Conservation (phyloP, 768 basidiomycete genomes). For the Phanerodontia chrysosporium region DNA sequence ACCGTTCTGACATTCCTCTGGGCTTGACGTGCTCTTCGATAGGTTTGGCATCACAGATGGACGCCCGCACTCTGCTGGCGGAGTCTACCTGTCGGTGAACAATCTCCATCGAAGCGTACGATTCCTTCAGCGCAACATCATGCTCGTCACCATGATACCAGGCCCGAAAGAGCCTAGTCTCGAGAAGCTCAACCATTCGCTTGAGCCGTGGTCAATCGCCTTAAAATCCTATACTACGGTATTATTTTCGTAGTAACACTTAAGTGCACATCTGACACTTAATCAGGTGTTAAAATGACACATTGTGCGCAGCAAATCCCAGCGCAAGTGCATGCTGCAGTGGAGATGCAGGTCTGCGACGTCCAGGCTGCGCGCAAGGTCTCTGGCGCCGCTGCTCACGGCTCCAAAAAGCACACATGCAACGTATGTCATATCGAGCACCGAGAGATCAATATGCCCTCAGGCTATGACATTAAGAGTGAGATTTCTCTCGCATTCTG, state of each 20-base stretch:
- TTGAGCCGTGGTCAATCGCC: slow-evolving; percentile 11
- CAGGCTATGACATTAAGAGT: neutral
- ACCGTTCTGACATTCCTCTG: no score
- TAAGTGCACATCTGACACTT: neutral
- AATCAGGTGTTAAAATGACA: neutral
- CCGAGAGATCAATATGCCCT: neutral
- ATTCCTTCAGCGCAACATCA: slow-evolving; percentile 10
- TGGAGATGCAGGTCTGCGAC: slow-evolving; percentile 15
- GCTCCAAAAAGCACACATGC: slow-evolving; percentile 1
- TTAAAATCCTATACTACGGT: slow-evolving; percentile 15
- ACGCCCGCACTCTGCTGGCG: no score
- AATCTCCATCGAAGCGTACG: no score
- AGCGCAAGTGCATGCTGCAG: slow-evolving; percentile 1
- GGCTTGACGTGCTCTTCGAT: no score
- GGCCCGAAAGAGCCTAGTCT: slow-evolving; percentile 21
- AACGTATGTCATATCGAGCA: neutral
- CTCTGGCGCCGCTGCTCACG: slow-evolving; percentile 16
- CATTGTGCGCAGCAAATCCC: neutral
- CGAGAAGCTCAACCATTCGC: slow-evolving; percentile 10
- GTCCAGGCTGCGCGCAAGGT: slow-evolving; percentile 21
- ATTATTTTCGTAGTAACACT: neutral
- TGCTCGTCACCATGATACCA: slow-evolving; percentile 19
- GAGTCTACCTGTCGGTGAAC: no score
- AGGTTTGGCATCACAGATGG: no score
- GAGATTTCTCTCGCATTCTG: no score